A percentile compares a stretch with the other conserved stretches of the same genome.
Conservation (phyloP, 345 rosid species). For the Arabidopsis thaliana region TAIR10.1 NC_003074.8:2217001-2217500, state of each 20-base stretch:
- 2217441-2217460: slow-evolving; percentile 27
- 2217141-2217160: slow-evolving; percentile 45
- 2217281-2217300: slow-evolving; percentile 36
- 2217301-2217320: slow-evolving; percentile 41
- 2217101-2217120: slow-evolving; percentile 26
- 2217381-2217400: slow-evolving; percentile 25
- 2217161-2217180: slow-evolving; percentile 40
- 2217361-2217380: slow-evolving; percentile 44
- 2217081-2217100: slow-evolving; percentile 39
- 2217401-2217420: slow-evolving; percentile 25
- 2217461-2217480: slow-evolving; percentile 36
- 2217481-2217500: background rate
- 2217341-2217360: slow-evolving; percentile 20
- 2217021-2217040: background rate
- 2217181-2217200: background rate
- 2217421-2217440: slow-evolving; percentile 30
- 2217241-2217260: background rate
- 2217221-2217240: slow-evolving; percentile 22
- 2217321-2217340: slow-evolving; percentile 28
- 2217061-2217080: slow-evolving; percentile 21
- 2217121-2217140: slow-evolving; percentile 42
- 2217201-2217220: slow-evolving; percentile 35
- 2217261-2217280: background rate
- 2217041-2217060: background rate
- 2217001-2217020: background rate